phyloP scores from a whole-genome alignment of 345 rosid genomes.

The Euphorbia peplus region DNA sequence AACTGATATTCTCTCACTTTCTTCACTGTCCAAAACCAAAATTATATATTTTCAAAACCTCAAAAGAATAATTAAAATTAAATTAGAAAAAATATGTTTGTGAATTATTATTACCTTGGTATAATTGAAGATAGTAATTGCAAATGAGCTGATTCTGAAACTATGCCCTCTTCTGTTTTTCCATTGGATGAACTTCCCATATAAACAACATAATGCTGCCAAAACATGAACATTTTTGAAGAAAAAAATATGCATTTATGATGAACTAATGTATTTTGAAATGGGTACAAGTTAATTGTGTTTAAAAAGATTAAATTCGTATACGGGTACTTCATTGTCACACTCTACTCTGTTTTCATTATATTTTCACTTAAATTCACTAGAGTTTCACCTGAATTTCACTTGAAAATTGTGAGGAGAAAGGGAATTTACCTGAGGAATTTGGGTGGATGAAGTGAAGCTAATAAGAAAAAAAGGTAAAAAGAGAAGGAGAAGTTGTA shows the following conservation, averaged over 20 bases:
- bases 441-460: conserved; percentile 24
- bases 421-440: conserved; percentile 28
- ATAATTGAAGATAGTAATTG: conserved; percentile 47
- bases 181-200: conserved; percentile 58
- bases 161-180: conserved; percentile 6
- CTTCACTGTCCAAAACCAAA: conserved; percentile 30
- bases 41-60: neutral
- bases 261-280: too few relatives aligned
- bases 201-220: conserved; percentile 60
- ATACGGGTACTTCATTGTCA: neutral
- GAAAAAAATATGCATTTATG: neutral
- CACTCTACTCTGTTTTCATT: neutral
- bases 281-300: too few relatives aligned
- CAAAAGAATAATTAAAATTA: neutral
- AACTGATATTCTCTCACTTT: conserved; percentile 38
- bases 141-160: conserved; percentile 39
- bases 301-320: too few relatives aligned
- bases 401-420: neutral
- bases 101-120: conserved; percentile 34
- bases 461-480: conserved; percentile 12
- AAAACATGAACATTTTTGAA: neutral
- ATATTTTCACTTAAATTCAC: too few relatives aligned
- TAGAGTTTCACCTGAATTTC: too few relatives aligned
- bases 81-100: neutral
- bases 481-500: conserved; percentile 24